Evolutionary conservation across 345 rosid genomes (phyloP).

Genomic region (Ceriops decandra): DNA sequence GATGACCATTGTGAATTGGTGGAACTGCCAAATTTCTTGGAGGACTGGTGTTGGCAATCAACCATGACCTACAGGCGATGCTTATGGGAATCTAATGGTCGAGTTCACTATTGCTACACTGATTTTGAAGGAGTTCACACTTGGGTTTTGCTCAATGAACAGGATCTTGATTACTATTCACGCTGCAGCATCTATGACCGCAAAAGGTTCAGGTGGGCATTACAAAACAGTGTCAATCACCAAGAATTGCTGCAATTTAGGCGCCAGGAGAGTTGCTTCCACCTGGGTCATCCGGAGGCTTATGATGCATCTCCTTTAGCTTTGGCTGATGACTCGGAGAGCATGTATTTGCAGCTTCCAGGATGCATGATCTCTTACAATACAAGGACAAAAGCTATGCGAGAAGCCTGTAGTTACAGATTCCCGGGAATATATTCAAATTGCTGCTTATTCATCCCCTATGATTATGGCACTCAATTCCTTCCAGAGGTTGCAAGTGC

Average conservation of each 20-base stretch:
- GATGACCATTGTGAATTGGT: conserved; percentile 5
- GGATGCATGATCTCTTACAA: conserved; percentile 18
- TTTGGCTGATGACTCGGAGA: conserved; percentile 12
- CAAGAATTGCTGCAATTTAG: neutral
- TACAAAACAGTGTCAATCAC: conserved; percentile 10
- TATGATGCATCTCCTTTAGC: conserved; percentile 9
- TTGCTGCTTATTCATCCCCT: conserved; percentile 18
- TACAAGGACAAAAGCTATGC: conserved; percentile 1
- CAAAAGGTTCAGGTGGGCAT: conserved; percentile 16
- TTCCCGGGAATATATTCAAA: neutral
- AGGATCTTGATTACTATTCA: conserved; percentile 12
- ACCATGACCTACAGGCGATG: conserved; percentile 8
- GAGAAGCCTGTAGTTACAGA: conserved; percentile 8
- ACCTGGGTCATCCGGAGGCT: neutral
- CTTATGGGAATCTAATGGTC: conserved; percentile 23
- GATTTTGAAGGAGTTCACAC: conserved; percentile 22
- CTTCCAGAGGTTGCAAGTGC: neutral
- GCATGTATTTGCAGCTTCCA: conserved; percentile 14
- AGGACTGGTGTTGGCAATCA: conserved; percentile 14
- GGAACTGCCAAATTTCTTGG: conserved; percentile 5
- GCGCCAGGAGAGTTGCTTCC: neutral
- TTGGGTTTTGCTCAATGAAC: conserved; percentile 19
- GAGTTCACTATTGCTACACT: conserved; percentile 13
- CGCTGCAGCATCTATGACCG: conserved; percentile 3
- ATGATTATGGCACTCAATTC: neutral